Conservation (phyloP, 805 yeast species). For the Suhomyces faveliae region DNA sequence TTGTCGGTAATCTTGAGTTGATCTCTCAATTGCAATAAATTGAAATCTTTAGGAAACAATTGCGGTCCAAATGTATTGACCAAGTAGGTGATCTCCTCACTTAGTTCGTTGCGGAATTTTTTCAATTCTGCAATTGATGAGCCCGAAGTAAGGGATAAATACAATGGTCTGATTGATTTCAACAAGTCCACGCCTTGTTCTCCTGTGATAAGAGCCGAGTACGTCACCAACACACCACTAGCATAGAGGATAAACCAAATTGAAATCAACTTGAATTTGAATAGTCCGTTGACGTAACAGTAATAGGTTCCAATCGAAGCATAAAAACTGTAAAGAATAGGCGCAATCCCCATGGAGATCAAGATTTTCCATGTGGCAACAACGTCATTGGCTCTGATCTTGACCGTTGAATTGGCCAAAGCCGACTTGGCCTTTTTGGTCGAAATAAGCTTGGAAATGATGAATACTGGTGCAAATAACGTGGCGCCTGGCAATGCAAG, state of each 20-base stretch:
- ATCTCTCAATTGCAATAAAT: constrained; percentile 48
- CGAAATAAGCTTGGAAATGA: constrained; percentile 73
- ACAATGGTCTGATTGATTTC: constrained; percentile 80
- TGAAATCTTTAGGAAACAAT: constrained; percentile 78
- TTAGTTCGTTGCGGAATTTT: constrained; percentile 56
- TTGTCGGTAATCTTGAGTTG: constrained; percentile 27
- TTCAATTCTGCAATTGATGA: constrained; percentile 58
- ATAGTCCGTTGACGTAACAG: constrained; percentile 21
- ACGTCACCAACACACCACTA: constrained; percentile 72
- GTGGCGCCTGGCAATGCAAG: constrained; percentile 86
- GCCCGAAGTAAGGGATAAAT: constrained; percentile 60
- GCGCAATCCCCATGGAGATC: constrained; percentile 86
- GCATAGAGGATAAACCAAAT: constrained; percentile 50
- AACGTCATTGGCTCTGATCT: constrained; percentile 89
- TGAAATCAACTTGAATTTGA: constrained; percentile 31
- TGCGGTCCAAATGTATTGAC: constrained; percentile 83
- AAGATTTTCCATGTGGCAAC: constrained; percentile 96
- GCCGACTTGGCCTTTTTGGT: constrained; percentile 73
- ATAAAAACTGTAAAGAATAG: constrained; percentile 77
- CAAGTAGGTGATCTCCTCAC: constrained; percentile 70
- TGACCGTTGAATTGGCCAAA: constrained; percentile 81
- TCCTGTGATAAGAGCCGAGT: constrained; percentile 87
- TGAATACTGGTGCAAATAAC: constrained; percentile 84
- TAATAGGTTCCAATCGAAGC: constrained; percentile 57
- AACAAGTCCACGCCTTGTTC: constrained; percentile 90